Evolutionary conservation across 83 land plant species (phyloP).

Genomic region (Isoetes engelmannii): DNA sequence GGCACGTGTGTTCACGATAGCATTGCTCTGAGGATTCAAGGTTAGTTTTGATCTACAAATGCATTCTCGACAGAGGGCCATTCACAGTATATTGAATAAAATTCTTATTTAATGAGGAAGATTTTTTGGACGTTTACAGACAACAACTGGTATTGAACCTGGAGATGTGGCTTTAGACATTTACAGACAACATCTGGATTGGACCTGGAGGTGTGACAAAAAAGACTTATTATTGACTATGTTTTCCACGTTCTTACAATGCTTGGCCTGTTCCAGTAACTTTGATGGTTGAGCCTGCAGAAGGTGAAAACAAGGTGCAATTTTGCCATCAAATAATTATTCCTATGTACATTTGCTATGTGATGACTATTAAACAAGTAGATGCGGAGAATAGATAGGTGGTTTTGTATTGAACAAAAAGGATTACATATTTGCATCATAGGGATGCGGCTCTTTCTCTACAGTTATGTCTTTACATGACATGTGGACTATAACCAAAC

Average conservation of each 20-base stretch:
- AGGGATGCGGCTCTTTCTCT: no score
- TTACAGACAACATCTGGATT: no score
- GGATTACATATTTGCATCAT: no score
- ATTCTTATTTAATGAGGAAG: background rate
- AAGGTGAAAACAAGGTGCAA: conserved; percentile 96
- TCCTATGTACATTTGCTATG: background rate
- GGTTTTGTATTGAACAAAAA: no score
- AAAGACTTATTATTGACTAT: conserved; percentile 94
- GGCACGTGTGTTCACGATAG: conserved; percentile 99
- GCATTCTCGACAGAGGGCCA: no score
- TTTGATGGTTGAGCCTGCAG: conserved; percentile 99
- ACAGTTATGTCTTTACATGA: no score
- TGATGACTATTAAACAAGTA: conserved; percentile 4
- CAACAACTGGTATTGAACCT: conserved; percentile 87
- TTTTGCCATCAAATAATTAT: background rate
- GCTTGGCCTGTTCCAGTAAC: conserved; percentile 99
- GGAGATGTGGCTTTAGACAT: conserved; percentile 99
- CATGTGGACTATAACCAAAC: no score
- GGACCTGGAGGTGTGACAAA: no score
- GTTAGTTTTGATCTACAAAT: no score
- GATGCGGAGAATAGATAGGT: no score
- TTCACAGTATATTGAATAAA: no score
- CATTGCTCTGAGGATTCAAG: conserved; percentile 91
- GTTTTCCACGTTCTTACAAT: conserved; percentile 99
- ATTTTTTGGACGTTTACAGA: conserved; percentile 33